Percentiles rank a stretch among this genome's conserved stretches.
phyloP scores from a whole-genome alignment of 1,139 yeast genomes.

The Yamadazyma kanchanaburiensis region DNA sequence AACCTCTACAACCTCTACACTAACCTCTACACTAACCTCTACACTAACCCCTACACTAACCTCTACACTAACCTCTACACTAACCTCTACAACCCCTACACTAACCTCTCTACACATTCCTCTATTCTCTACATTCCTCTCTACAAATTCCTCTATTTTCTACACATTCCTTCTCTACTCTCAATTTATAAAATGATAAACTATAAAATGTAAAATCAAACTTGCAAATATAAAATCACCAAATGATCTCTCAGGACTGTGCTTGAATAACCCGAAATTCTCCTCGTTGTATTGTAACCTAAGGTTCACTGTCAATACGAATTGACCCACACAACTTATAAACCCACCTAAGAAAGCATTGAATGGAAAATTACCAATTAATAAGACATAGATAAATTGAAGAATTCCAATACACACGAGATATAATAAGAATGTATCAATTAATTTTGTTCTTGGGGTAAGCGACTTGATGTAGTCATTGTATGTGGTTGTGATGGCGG shows the following conservation, averaged over 20 bases:
- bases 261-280: slow-evolving; percentile 16
- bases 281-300: slow-evolving; percentile 58
- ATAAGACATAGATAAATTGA: slow-evolving; percentile 72
- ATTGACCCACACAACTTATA: slow-evolving; percentile 90
- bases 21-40: too few species aligned
- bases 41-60: too few species aligned
- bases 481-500: slow-evolving; percentile 37
- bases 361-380: slow-evolving; percentile 91
- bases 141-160: background rate
- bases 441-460: slow-evolving; percentile 55
- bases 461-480: slow-evolving; percentile 40
- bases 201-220: slow-evolving; percentile 82
- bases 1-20: too few species aligned
- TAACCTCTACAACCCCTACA: too few species aligned
- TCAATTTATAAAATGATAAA: slow-evolving; percentile 85
- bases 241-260: slow-evolving; percentile 77
- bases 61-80: too few species aligned
- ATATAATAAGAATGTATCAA: slow-evolving; percentile 75
- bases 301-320: slow-evolving; percentile 78
- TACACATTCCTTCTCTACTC: too few species aligned
- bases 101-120: too few species aligned
- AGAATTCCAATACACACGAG: slow-evolving; percentile 70
- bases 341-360: slow-evolving; percentile 96
- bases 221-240: slow-evolving; percentile 90
- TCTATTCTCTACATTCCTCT: too few species aligned